These are phyloP conservation scores for Phylloporus rhodoxanthus DNA, from an alignment of 768 basidiomycete genomes.

Conservation along the genomic window DNA sequence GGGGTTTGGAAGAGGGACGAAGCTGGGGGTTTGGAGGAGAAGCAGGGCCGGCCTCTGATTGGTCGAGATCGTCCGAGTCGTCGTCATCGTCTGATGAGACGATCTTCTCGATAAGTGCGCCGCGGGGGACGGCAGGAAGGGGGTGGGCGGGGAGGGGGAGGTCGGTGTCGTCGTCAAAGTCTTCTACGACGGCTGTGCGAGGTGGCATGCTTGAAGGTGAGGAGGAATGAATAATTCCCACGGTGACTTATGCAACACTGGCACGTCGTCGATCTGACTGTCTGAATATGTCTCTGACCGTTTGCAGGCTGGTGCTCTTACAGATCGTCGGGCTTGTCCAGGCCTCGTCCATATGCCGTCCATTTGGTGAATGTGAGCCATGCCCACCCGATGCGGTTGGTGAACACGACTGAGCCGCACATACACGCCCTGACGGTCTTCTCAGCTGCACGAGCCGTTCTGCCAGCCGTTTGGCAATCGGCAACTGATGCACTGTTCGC, in stretches of 20 bases:
- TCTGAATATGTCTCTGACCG: not conserved
- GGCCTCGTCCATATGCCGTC: constrained; percentile 36
- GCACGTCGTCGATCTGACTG: constrained; percentile 1
- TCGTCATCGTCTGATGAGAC: constrained; percentile 47
- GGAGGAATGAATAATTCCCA: constrained; percentile 19
- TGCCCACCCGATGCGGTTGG: constrained; percentile 60
- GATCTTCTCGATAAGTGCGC: constrained; percentile 78
- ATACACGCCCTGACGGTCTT: constrained; percentile 4
- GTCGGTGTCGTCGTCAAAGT: constrained; percentile 94
- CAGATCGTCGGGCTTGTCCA: constrained; percentile 7
- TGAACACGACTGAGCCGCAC: constrained; percentile 10
- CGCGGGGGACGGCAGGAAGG: constrained; percentile 59
- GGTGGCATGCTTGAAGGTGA: constrained; percentile 36
- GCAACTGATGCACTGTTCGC: constrained; percentile 75
- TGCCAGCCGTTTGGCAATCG: constrained; percentile 96
- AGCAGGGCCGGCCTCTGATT: constrained; percentile 48
- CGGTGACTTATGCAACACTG: constrained; percentile 17
- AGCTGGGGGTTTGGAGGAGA: constrained; percentile 37
- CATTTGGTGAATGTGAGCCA: constrained; percentile 54
- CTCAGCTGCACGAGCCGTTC: constrained; percentile 79
- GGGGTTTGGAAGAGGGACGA: constrained; percentile 18
- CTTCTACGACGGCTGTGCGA: constrained; percentile 60
- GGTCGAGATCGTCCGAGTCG: constrained; percentile 26
- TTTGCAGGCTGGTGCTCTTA: constrained; percentile 6
- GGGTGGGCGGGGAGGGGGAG: constrained; percentile 69